Evolutionary conservation across 495 filamentous ascomycete species (phyloP), one percentile per base, ranked within the genome.

Genomic region (Staphylotrichum tortipilum): DNA sequence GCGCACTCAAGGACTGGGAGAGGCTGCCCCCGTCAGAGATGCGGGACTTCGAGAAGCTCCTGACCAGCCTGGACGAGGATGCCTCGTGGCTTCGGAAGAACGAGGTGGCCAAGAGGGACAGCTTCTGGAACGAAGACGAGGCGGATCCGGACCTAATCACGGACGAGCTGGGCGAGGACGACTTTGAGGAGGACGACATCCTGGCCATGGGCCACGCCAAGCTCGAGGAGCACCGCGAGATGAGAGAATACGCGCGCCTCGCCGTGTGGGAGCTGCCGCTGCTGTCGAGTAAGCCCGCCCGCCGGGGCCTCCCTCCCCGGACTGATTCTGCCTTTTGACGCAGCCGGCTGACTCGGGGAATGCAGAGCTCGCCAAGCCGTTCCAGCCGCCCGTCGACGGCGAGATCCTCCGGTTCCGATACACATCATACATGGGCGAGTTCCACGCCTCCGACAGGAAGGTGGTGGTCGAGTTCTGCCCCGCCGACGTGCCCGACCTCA

Each of bases 251-350:
- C 61, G 82, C 86, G 21, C 78, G 92, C 42, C 76, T 95, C 55
- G 77, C 83, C 35, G 89, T 90, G 29, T 99, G 94, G 89, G 92
- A 97, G 69, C 88, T 97, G 89, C 92, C 92, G 17, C 69, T 91
- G 53, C 73, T 98, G 45, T 80, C 82, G 60, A 83, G 88, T 95
- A 82, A 61, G 84, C 67, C 31, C n/a, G 4, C 21, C 41, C n/a
- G n/a, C n/a, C n/a, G n/a, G 14, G 37, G 31, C 11, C n/a, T 11
- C 10, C 15, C 9, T n/a, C n/a, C n/a, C n/a, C n/a, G n/a, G n/a
- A n/a, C 6, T 29, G 17, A 5, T 38, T 46, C 19, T 38, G 43
- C 40, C 23, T 44, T n/a, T n/a, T 53, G 31, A 50, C 17, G 3
- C 28, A 21, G 10, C 30, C 6, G 38, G 22, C 38, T 44, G 30